Evolutionary conservation across 495 filamentous ascomycete genomes (phyloP).

Genomic region (Sordaria brevicollis): DNA sequence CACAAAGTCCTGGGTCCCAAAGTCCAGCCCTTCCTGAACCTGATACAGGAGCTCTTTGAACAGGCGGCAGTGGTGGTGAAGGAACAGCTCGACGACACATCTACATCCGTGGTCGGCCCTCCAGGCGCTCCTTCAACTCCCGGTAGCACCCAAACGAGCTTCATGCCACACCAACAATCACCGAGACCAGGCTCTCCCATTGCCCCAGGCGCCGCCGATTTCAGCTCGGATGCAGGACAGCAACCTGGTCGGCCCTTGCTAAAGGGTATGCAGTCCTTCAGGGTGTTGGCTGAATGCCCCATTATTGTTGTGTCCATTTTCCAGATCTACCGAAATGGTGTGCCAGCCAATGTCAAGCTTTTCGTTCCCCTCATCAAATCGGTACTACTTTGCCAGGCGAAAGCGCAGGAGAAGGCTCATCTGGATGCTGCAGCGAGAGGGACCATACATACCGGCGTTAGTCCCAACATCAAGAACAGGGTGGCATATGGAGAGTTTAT

Average conservation of each 20-base stretch:
- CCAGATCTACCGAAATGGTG: conserved; percentile 74
- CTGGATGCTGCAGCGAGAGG: conserved; percentile 62
- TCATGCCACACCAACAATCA: conserved; percentile 52
- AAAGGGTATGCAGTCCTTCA: conserved; percentile 97
- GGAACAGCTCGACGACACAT: conserved; percentile 79
- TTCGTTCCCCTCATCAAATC: conserved; percentile 93
- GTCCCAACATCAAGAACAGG: conserved; percentile 85
- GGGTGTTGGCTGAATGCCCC: conserved; percentile 92
- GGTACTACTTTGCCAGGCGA: conserved; percentile 80
- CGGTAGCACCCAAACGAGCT: conserved; percentile 55
- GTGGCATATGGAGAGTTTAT: conserved; percentile 96
- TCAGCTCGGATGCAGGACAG: conserved; percentile 60
- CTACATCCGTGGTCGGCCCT: conserved; percentile 30
- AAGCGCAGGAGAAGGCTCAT: conserved; percentile 88
- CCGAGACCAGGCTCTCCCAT: conserved; percentile 85
- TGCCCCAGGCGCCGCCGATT: conserved; percentile 43
- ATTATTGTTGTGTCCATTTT: conserved; percentile 99
- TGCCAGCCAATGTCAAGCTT: conserved; percentile 73
- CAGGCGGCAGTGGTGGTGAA: conserved; percentile 86
- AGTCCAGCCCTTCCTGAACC: conserved; percentile 79
- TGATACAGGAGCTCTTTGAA: conserved; percentile 94
- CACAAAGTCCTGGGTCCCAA: conserved; percentile 65
- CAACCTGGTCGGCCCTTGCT: conserved; percentile 69
- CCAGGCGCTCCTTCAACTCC: conserved; percentile 65
- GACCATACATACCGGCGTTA: conserved; percentile 85